phyloP scores from a whole-genome alignment of 768 basidiomycete species.

The Naganishia vishniacii region DNA sequence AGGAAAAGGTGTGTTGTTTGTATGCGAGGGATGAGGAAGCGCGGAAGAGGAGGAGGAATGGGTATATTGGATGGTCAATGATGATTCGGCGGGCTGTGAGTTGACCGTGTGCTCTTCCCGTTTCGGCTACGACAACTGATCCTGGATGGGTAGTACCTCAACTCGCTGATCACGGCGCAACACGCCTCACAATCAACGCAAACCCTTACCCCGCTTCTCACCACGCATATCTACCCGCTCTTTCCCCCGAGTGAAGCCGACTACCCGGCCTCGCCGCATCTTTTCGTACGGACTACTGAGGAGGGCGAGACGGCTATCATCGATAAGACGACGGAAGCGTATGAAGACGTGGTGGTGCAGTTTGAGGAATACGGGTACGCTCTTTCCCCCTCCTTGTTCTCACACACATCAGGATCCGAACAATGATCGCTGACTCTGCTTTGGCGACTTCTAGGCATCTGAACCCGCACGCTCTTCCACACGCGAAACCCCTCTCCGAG shows the following conservation, averaged over 20 bases:
- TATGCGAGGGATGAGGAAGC: not conserved
- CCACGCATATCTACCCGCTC: not conserved
- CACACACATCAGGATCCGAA: too few relatives aligned
- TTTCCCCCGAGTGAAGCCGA: not conserved
- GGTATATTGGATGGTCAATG: conserved; percentile 6
- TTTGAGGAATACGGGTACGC: not conserved
- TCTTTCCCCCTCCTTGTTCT: not conserved
- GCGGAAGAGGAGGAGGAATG: not conserved
- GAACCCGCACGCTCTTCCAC: not conserved
- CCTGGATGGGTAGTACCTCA: conserved; percentile 1
- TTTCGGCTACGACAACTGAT: too few relatives aligned
- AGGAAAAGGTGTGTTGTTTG: not conserved
- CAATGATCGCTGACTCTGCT: not conserved
- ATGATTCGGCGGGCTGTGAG: not conserved
- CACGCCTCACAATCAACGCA: not conserved
- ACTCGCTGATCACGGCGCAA: not conserved
- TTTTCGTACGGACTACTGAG: not conserved
- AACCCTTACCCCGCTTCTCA: not conserved
- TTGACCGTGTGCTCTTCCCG: too few relatives aligned
- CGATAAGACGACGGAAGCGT: not conserved
- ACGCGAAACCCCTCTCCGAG: not conserved
- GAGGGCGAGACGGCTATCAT: not conserved
- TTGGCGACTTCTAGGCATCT: not conserved
- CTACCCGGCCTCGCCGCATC: not conserved
- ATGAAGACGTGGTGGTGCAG: not conserved